Evolutionary conservation across 805 yeast species (phyloP), one percentile per base, ranked within the genome.

Genomic region (Yarrowia sp.): DNA sequence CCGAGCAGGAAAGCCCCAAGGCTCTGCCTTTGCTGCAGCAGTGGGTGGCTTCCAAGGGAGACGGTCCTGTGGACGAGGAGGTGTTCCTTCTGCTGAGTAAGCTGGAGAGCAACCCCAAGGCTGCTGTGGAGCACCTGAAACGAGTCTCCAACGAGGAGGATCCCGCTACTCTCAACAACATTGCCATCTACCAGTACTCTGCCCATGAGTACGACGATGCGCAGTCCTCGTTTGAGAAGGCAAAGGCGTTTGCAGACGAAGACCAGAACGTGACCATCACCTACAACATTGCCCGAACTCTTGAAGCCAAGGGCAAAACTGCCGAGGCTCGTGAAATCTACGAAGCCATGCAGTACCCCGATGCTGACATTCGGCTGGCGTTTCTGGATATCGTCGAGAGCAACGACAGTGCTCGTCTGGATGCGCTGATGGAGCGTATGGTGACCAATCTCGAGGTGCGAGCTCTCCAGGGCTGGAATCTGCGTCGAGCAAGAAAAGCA

Each of bases 381-480:
- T 86, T 86, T 69, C 76, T 89, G 67, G 83, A 86, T 58, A 74
- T 86, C 36, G 79, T 83, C 1, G 67, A 68, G 18, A 71, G 70
- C 39, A 76, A 80, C 15, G 80, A 82, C 61, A 79, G 79, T 31
- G 80, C 80, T 31, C 73, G 80, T 4, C 87, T 90, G 66, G 80
- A 83, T 45, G 71, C 77, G 2, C 76, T 95, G 4, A 75, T 93
- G 60, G 75, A 77, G 3, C 75, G 79, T 13, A 80, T 84, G 67
- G 81, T 85, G 1, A 83, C 85, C 9, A 84, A 90, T 71, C 77
- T 91, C 67, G 97, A 92, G 73, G 86, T 90, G 1, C 86, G 99
- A 67, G 88, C 98, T 0, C 89, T 95, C 70, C 90, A 89, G 74
- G 95, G 96, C 36, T 95, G 98, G 98, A 90, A 84, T 72, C 78